Percentiles rank a stretch among this genome's conserved stretches.
phyloP scores from a whole-genome alignment of 2,329 filamentous ascomycete species.

The Aspergillus sclerotialis region DNA sequence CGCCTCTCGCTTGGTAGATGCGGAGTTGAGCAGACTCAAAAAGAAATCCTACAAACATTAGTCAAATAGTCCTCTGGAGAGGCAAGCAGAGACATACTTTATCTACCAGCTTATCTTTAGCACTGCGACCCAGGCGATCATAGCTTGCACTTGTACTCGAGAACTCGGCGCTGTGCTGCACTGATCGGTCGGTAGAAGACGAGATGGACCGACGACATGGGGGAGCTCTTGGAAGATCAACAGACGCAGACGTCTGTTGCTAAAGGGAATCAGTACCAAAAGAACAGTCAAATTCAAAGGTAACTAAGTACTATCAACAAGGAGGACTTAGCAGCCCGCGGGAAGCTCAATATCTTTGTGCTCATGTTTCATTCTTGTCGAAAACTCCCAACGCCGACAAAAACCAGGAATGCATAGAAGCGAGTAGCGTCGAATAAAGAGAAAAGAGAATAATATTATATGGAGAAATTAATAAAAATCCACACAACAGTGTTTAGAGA shows the following conservation, averaged over 20 bases:
- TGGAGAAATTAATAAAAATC: no score
- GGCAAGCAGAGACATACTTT: slow-evolving; percentile 21
- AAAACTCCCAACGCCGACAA: slow-evolving; percentile 4
- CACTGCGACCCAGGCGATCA: slow-evolving; percentile 30
- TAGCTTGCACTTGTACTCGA: slow-evolving; percentile 20
- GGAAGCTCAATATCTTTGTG: slow-evolving; percentile 24
- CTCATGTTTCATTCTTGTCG: slow-evolving; percentile 25
- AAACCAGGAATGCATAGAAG: slow-evolving; percentile 11
- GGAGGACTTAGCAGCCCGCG: slow-evolving; percentile 22
- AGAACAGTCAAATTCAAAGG: slow-evolving; percentile 1
- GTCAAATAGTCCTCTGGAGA: not conserved
- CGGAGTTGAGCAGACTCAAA: slow-evolving; percentile 76
- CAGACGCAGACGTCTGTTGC: slow-evolving; percentile 15
- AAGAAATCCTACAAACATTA: slow-evolving; percentile 78
- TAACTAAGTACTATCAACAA: slow-evolving; percentile 22
- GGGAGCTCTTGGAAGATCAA: slow-evolving; percentile 7
- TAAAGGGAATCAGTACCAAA: slow-evolving; percentile 6
- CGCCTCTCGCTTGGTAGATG: slow-evolving; percentile 86
- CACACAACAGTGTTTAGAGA: no score
- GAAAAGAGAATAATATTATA: slow-evolving; percentile 3
- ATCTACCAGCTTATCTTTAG: slow-evolving; percentile 39
- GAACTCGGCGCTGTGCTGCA: slow-evolving; percentile 24
- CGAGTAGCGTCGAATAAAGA: slow-evolving; percentile 1
- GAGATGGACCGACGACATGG: slow-evolving; percentile 9
- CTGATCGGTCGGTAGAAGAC: slow-evolving; percentile 11